A percentile compares a stretch with the other conserved stretches of the same genome.
These are phyloP conservation scores for Diplodia intermedia DNA, from an alignment of 2,329 filamentous ascomycete genomes.

Conservation along the genomic window DNA sequence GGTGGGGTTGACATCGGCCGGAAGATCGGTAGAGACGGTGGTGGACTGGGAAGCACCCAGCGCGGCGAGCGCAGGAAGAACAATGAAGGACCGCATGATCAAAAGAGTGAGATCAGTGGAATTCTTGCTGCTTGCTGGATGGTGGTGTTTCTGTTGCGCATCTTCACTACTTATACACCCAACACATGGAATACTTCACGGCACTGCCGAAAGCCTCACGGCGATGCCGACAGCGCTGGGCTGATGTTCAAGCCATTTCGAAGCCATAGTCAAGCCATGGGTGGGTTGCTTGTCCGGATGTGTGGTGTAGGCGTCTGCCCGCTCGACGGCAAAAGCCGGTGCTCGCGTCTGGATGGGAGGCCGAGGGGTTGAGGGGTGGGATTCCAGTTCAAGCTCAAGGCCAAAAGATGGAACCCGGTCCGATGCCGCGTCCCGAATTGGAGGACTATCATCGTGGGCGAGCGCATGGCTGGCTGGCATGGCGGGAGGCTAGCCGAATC, in stretches of 20 bases:
- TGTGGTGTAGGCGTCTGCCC: neutral
- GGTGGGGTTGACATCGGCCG: constrained; percentile 21
- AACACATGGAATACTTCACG: neutral
- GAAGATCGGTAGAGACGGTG: constrained; percentile 4
- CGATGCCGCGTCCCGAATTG: neutral
- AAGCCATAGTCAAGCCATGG: neutral
- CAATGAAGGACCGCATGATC: neutral
- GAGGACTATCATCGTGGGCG: neutral
- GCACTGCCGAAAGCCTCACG: neutral
- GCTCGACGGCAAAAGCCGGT: neutral
- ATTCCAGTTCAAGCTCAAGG: neutral
- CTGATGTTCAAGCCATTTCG: neutral
- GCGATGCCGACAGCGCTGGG: neutral
- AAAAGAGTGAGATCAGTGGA: neutral
- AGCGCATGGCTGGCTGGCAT: neutral
- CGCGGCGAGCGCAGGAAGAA: constrained; percentile 24
- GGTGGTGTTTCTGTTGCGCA: neutral
- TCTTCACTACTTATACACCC: neutral
- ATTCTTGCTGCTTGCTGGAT: constrained; percentile 6
- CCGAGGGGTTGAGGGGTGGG: neutral
- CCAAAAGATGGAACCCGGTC: neutral
- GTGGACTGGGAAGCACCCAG: constrained; percentile 18
- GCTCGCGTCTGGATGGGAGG: neutral
- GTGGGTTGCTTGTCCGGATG: neutral
- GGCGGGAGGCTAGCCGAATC: neutral